Percentiles rank a stretch among this genome's conserved stretches.
These are phyloP conservation scores for Leccinum disarticulatum DNA, from an alignment of 768 basidiomycete genomes.

Conservation along the genomic window DNA sequence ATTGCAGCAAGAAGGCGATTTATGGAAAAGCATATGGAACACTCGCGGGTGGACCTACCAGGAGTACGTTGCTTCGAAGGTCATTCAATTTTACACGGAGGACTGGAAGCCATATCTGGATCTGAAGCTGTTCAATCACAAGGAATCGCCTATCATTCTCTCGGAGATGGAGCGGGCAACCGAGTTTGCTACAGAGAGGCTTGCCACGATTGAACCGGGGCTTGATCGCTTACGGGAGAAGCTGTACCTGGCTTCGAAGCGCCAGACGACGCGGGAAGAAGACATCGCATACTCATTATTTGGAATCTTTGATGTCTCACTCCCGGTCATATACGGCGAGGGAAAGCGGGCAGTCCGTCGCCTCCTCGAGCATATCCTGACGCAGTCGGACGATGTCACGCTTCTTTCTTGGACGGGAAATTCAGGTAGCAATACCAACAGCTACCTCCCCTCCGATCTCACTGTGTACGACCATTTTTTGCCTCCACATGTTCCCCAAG, in stretches of 20 bases:
- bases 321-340: background rate
- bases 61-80: background rate
- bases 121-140: background rate
- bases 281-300: background rate
- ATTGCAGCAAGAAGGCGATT: background rate
- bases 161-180: background rate
- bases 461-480: background rate
- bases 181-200: background rate
- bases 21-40: background rate
- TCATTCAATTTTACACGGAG: background rate
- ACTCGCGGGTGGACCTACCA: background rate
- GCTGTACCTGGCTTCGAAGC: background rate
- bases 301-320: background rate
- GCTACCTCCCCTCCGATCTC: slow-evolving; percentile 5
- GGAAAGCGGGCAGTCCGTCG: background rate
- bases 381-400: background rate
- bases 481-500: no score
- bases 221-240: background rate
- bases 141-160: background rate
- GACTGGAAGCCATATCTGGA: background rate
- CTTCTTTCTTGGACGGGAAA: slow-evolving; percentile 5
- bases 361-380: background rate
- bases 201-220: background rate
- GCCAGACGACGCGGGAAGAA: background rate
- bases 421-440: background rate